Conservation (phyloP, 2,329 filamentous ascomycete genomes). For the Neurospora sp. region DNA sequence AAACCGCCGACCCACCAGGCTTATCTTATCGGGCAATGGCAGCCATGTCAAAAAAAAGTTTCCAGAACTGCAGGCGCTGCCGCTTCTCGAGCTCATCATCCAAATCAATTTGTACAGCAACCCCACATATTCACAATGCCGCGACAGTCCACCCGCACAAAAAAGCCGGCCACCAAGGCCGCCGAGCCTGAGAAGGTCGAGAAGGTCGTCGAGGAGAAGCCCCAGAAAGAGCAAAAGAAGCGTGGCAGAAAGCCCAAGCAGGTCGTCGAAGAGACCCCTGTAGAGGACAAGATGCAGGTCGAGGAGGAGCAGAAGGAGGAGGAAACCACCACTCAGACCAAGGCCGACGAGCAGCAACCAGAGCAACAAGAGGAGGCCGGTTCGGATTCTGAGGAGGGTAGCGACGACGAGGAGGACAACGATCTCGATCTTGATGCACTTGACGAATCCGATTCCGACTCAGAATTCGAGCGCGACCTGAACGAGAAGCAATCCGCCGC, state of each 20-base stretch:
- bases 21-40: slow-evolving; percentile 17
- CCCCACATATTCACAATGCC: background rate
- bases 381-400: slow-evolving; percentile 21
- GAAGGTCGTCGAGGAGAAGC: background rate
- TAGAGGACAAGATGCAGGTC: slow-evolving; percentile 14
- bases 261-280: slow-evolving; percentile 11
- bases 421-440: slow-evolving; percentile 43
- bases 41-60: slow-evolving; percentile 8
- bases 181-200: background rate
- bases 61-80: background rate
- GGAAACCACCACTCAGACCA: slow-evolving; percentile 19
- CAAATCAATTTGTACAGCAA: background rate
- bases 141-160: background rate
- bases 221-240: slow-evolving; percentile 6
- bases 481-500: slow-evolving; percentile 36
- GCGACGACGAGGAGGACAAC: slow-evolving; percentile 27
- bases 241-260: slow-evolving; percentile 14
- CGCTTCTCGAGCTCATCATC: background rate
- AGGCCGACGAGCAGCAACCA: slow-evolving; percentile 20
- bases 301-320: slow-evolving; percentile 21
- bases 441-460: slow-evolving; percentile 50
- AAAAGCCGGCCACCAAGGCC: background rate
- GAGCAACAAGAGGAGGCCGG: slow-evolving; percentile 16
- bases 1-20: background rate
- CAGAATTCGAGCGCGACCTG: slow-evolving; percentile 66